phyloP scores from a whole-genome alignment of 768 basidiomycete species.

The Tricholoma bakamatsutake region DNA sequence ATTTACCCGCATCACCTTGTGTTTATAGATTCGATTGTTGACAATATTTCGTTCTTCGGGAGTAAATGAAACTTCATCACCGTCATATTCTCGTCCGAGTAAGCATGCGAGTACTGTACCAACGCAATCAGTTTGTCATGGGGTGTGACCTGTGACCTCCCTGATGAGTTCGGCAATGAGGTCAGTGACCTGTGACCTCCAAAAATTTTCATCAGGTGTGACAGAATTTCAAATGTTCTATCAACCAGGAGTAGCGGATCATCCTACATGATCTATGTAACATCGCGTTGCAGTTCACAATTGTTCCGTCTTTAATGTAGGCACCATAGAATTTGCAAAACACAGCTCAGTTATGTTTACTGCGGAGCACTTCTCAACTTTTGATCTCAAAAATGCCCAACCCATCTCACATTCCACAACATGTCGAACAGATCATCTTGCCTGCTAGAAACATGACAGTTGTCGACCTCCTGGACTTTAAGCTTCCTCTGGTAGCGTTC shows the following conservation, averaged over 20 bases:
- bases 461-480: no score
- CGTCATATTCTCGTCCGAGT: background rate
- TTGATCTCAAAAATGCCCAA: background rate
- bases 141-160: no score
- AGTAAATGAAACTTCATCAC: slow-evolving; percentile 10
- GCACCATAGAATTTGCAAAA: background rate
- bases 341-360: background rate
- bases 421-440: background rate
- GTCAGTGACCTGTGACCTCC: no score
- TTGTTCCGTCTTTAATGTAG: background rate
- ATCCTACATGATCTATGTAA: background rate
- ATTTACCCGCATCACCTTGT: background rate
- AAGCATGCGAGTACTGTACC: slow-evolving; percentile 19
- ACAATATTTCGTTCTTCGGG: slow-evolving; percentile 5
- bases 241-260: background rate
- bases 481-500: background rate
- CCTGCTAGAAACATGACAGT: background rate
- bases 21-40: slow-evolving; percentile 4
- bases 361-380: background rate
- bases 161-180: no score
- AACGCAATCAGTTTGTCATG: no score
- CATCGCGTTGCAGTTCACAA: background rate
- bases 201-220: no score
- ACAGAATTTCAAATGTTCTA: no score
- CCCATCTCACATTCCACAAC: background rate